These are phyloP conservation scores for Andrographis paniculata DNA, from an alignment of 305 asterid genomes.

Conservation along the genomic window DNA sequence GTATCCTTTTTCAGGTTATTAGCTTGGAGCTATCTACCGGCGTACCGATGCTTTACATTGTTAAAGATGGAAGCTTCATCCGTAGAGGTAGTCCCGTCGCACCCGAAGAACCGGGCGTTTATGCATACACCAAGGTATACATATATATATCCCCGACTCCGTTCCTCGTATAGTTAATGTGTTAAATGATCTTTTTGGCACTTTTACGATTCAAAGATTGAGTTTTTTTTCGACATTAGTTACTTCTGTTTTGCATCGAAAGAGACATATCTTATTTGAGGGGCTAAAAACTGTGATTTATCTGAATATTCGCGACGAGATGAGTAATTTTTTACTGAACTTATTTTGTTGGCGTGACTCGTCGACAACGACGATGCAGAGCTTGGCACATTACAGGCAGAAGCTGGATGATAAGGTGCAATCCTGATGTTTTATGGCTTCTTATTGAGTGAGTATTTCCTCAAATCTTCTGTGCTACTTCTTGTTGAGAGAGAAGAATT, in stretches of 20 bases:
- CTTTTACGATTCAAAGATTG: no score
- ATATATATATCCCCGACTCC: not conserved
- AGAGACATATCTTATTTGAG: no score
- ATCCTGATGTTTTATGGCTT: slow-evolving; percentile 17
- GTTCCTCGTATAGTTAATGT: no score
- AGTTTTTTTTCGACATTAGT: no score
- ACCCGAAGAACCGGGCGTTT: slow-evolving; percentile 78
- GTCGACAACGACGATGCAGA: slow-evolving; percentile 33
- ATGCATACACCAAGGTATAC: slow-evolving; percentile 89
- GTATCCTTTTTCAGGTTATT: slow-evolving; percentile 50
- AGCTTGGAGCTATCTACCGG: slow-evolving; percentile 94
- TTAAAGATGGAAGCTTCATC: slow-evolving; percentile 70
- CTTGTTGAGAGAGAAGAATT: no score
- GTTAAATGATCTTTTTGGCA: not conserved
- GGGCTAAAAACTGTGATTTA: no score
- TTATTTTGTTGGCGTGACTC: not conserved
- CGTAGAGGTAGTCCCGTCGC: slow-evolving; percentile 95
- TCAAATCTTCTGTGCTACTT: no score
- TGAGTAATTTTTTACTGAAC: not conserved
- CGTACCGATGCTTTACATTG: slow-evolving; percentile 90
- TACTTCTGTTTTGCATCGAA: no score
- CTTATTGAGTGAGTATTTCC: no score
- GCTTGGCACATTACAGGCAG: slow-evolving; percentile 81
- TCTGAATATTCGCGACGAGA: not conserved
- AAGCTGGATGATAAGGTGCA: slow-evolving; percentile 64